Base-by-base conservation (phyloP, 352 stramenopile species). In the Pythium brachiatum region DNA sequence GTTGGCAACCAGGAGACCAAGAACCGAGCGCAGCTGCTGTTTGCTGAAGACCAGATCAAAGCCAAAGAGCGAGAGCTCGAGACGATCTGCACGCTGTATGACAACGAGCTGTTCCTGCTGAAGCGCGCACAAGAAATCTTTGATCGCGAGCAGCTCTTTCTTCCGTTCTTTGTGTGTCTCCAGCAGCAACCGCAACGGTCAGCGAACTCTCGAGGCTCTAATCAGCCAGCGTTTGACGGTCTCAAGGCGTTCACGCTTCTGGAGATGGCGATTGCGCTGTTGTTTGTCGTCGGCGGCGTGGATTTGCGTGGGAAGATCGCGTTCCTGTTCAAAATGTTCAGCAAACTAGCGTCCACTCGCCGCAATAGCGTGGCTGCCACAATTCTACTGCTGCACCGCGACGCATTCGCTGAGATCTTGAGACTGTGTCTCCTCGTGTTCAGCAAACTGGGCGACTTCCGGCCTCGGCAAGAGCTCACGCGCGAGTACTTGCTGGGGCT, bases 291-390 rank as follows among this genome's bases (percentile, higher is more conserved):
- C 29, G 74, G 73, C 11, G 72, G 48, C 7, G 78, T 78, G 31
- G 56, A 63, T 7, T 31, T 96, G 13, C 57, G 60, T 5, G 74
- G 81, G 21, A 95, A 94, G 58, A 75, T 95, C 21, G 68, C 66
- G 11, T 92, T 96, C 43, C 26, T 96, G 1, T 92, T 96, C 57
- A 52, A 78, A 2, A 74, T 95, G 41, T 96, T 93, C 53, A 64
- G 51, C 34, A 64, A 56, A 21, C 63, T n/a, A 26, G 63, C 56
- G 15, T 62, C 63, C 0, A 31, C 23, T 47, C 46, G 53, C 2
- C 61, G 48, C 9, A 41, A 43, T 7, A 66, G 38, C 44, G 25
- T 55, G n/a, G 50, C 46, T 53, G 51, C 53, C 64, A 31, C n/a
- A 31, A 78, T 89, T 39, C 44, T 58, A 23, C 50, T 89, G 21